Evolutionary conservation across 768 basidiomycete species (phyloP).

Genomic region (Agrocybe pediades): DNA sequence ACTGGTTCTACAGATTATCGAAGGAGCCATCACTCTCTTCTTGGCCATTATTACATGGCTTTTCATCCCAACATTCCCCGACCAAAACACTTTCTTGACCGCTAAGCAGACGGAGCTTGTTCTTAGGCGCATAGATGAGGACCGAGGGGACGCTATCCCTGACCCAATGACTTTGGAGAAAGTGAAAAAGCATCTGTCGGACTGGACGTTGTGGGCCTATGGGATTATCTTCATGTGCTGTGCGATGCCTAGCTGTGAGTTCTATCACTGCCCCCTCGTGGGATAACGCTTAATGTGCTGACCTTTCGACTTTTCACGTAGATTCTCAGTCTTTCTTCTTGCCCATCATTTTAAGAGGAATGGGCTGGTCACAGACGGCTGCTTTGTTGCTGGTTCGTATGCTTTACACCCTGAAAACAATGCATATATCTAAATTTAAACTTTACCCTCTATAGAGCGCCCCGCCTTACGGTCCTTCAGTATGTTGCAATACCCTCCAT

Average conservation of each 20-base stretch:
- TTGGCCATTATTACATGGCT: slow-evolving; percentile 43
- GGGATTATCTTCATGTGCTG: slow-evolving; percentile 47
- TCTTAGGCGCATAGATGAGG: slow-evolving; percentile 47
- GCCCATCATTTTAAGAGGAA: slow-evolving; percentile 44
- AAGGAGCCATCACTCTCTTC: slow-evolving; percentile 44
- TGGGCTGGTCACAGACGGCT: slow-evolving; percentile 40
- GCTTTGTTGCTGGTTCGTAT: slow-evolving; percentile 43
- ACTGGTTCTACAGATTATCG: slow-evolving; percentile 37
- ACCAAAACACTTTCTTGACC: slow-evolving; percentile 46
- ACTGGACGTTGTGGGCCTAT: slow-evolving; percentile 51
- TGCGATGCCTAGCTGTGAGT: slow-evolving; percentile 44
- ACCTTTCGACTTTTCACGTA: slow-evolving; percentile 12
- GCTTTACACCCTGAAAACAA: too few relatives aligned
- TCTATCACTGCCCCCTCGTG: background rate
- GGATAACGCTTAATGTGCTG: background rate
- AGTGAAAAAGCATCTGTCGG: slow-evolving; percentile 38
- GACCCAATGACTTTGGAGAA: slow-evolving; percentile 40
- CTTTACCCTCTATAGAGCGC: slow-evolving; percentile 33
- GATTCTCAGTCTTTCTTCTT: slow-evolving; percentile 48
- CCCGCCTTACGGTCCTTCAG: slow-evolving; percentile 47
- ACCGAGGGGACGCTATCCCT: slow-evolving; percentile 51
- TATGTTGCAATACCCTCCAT: slow-evolving; percentile 20
- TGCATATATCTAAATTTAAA: background rate
- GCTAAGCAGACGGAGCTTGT: slow-evolving; percentile 44
- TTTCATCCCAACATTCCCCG: slow-evolving; percentile 48